These are phyloP conservation scores for Pythium graminicola DNA, from an alignment of 352 stramenopile genomes.

Conservation along the genomic window DNA sequence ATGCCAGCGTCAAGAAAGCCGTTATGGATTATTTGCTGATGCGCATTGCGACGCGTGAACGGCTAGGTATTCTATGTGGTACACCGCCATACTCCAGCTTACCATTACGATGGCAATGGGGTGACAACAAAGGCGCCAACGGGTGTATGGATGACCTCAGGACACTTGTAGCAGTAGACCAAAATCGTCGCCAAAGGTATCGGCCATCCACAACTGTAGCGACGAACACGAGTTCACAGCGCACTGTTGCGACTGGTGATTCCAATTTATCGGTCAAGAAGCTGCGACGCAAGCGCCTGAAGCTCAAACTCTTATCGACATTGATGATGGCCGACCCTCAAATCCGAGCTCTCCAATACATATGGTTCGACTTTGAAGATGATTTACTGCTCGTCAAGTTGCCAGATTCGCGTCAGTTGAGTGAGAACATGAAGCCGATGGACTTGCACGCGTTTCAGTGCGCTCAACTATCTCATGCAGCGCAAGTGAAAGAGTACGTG, in stretches of 20 bases:
- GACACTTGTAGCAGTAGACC: constrained; percentile 18
- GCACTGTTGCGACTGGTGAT: not conserved
- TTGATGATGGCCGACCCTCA: constrained; percentile 48
- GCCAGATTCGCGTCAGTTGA: constrained; percentile 26
- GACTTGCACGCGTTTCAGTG: constrained; percentile 50
- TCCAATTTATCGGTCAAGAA: constrained; percentile 21
- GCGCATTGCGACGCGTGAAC: constrained; percentile 29
- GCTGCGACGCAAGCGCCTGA: constrained; percentile 30
- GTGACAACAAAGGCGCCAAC: constrained; percentile 39
- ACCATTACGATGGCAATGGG: constrained; percentile 63
- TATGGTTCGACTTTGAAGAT: constrained; percentile 55
- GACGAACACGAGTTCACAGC: not conserved
- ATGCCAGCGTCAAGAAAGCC: constrained; percentile 61
- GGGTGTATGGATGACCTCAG: constrained; percentile 52
- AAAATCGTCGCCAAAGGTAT: not conserved
- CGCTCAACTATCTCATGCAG: constrained; percentile 43
- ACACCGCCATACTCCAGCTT: constrained; percentile 37
- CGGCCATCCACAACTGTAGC: not conserved
- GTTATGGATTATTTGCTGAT: constrained; percentile 71
- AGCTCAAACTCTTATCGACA: constrained; percentile 31
- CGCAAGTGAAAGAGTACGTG: constrained; percentile 32
- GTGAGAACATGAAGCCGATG: constrained; percentile 21
- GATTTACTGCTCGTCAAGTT: constrained; percentile 43
- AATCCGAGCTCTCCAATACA: constrained; percentile 44
- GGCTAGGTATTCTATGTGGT: constrained; percentile 43